Evolutionary conservation across 2,329 filamentous ascomycete species (phyloP).

Genomic region (Cladophialophora yegresii): DNA sequence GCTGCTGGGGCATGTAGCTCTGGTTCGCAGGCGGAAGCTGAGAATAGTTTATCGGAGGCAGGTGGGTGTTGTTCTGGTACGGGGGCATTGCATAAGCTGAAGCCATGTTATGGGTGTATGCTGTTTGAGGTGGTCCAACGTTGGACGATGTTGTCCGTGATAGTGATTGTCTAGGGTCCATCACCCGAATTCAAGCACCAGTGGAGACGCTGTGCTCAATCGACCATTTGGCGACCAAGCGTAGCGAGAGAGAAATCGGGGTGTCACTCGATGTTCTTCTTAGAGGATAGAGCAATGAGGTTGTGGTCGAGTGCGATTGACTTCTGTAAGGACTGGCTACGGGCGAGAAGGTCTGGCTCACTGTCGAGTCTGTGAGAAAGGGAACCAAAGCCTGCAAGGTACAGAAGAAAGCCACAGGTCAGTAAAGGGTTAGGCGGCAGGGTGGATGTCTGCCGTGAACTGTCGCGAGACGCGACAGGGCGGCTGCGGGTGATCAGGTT

Average conservation of each 20-base stretch:
- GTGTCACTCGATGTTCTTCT: constrained; percentile 5
- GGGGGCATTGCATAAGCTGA: constrained; percentile 47
- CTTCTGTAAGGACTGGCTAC: constrained; percentile 31
- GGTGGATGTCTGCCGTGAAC: constrained; percentile 3
- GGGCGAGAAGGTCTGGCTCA: constrained; percentile 5
- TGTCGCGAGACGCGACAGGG: constrained; percentile 27
- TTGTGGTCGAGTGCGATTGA: constrained; percentile 17
- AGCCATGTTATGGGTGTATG: constrained; percentile 47
- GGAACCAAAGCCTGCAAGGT: constrained; percentile 28
- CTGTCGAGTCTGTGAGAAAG: background rate
- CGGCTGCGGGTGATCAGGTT: constrained; percentile 24
- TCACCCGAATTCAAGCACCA: constrained; percentile 30
- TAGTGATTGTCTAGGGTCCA: constrained; percentile 38
- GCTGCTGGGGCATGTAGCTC: constrained; percentile 35
- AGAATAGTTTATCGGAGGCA: constrained; percentile 52
- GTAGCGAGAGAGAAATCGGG: constrained; percentile 4
- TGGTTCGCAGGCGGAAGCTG: constrained; percentile 45
- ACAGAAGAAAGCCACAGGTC: constrained; percentile 24
- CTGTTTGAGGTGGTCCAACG: constrained; percentile 45
- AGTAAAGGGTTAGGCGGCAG: constrained; percentile 23
- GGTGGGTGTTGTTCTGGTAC: constrained; percentile 51
- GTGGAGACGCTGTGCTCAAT: constrained; percentile 29
- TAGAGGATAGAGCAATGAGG: background rate
- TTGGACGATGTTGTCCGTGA: constrained; percentile 46
- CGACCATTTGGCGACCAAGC: constrained; percentile 31